Conservation (phyloP, 805 yeast genomes). For the Candida pini region DNA sequence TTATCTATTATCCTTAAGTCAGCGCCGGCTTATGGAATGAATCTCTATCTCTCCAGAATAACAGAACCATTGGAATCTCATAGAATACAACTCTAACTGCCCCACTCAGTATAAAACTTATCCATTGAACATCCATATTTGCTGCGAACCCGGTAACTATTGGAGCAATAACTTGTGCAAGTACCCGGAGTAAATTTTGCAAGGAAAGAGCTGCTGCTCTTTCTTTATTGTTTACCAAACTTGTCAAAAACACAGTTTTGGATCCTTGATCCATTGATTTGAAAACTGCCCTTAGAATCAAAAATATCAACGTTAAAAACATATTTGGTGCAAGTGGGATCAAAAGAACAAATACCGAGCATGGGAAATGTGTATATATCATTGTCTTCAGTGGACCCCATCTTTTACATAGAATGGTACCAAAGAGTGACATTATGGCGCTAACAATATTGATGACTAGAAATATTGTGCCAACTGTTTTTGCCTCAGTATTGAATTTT, state of each 20-base stretch:
- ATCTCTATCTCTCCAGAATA: slow-evolving; percentile 25
- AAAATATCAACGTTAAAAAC: slow-evolving; percentile 26
- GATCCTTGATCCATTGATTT: slow-evolving; percentile 46
- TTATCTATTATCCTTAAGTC: too few species aligned
- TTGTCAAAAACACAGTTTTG: slow-evolving; percentile 40
- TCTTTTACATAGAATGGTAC: slow-evolving; percentile 38
- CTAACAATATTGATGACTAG: slow-evolving; percentile 33
- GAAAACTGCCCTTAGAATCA: slow-evolving; percentile 33
- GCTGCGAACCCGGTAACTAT: slow-evolving; percentile 36
- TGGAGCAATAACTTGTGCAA: slow-evolving; percentile 40
- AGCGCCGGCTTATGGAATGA: background rate
- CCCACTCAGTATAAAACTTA: slow-evolving; percentile 38
- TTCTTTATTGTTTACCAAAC: slow-evolving; percentile 34
- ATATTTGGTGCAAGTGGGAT: slow-evolving; percentile 35
- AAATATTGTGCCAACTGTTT: slow-evolving; percentile 35
- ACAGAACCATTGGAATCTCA: slow-evolving; percentile 33
- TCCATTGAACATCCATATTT: slow-evolving; percentile 33
- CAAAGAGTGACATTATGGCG: slow-evolving; percentile 35
- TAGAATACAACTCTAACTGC: slow-evolving; percentile 32
- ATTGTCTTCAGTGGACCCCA: slow-evolving; percentile 41
- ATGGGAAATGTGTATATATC: slow-evolving; percentile 39
- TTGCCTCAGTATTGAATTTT: slow-evolving; percentile 30
- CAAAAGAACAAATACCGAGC: slow-evolving; percentile 33
- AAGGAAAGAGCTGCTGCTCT: slow-evolving; percentile 40
- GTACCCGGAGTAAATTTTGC: slow-evolving; percentile 39